Percentiles rank a stretch among this genome's conserved stretches.
Conservation (phyloP, 768 basidiomycete genomes). For the Amanita exitialis region DNA sequence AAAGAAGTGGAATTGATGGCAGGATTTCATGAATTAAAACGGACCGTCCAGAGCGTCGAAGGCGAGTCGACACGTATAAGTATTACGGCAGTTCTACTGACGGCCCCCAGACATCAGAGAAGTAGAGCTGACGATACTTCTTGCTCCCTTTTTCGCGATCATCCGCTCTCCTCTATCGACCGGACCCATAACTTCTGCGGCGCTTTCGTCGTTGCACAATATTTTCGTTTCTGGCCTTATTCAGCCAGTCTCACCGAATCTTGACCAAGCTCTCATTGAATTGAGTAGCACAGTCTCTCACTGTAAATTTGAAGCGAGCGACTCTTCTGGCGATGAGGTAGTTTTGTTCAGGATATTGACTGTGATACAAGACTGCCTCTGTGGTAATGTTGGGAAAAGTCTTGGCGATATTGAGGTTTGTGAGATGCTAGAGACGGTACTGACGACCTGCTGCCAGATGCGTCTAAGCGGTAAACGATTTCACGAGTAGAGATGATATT, state of each 20-base stretch:
- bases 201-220: slow-evolving; percentile 78
- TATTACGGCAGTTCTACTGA: slow-evolving; percentile 2
- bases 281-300: slow-evolving; percentile 86
- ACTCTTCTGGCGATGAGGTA: slow-evolving; percentile 96
- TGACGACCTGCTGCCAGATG: slow-evolving; percentile 97
- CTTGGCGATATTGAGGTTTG: slow-evolving; percentile 93
- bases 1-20: slow-evolving; percentile 81
- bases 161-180: slow-evolving; percentile 92
- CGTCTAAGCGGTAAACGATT: slow-evolving; percentile 72
- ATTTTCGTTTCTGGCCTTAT: slow-evolving; percentile 80
- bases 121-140: slow-evolving; percentile 50
- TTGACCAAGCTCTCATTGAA: slow-evolving; percentile 66
- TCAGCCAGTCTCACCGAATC: slow-evolving; percentile 36
- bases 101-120: slow-evolving; percentile 41
- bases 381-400: slow-evolving; percentile 52
- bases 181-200: slow-evolving; percentile 94
- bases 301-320: slow-evolving; percentile 97
- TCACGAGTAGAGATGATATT: not conserved
- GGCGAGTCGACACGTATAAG: slow-evolving; percentile 28
- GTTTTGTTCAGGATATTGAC: slow-evolving; percentile 87
- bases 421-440: slow-evolving; percentile 95
- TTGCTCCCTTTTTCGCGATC: slow-evolving; percentile 86
- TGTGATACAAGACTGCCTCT: slow-evolving; percentile 79
- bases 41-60: slow-evolving; percentile 57
- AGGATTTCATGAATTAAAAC: slow-evolving; percentile 81